Base-by-base conservation (phyloP, 75 land plant species). In the Azolla pinnata region DNA sequence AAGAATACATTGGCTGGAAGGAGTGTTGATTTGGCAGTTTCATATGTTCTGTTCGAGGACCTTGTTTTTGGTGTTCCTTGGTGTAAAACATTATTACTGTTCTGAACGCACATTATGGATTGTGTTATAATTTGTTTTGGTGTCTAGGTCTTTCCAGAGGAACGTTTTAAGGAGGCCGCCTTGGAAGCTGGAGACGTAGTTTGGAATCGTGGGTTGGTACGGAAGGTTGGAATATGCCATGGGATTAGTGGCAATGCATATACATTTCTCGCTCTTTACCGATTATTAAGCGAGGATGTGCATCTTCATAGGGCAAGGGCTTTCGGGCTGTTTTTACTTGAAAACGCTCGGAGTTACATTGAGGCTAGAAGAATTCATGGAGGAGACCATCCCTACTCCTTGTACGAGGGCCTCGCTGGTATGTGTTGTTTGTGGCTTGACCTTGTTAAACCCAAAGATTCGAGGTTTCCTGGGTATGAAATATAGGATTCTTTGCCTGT, bases 151-250 rank as follows among this genome's bases (percentile, higher is more conserved):
- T 78, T 74, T 65, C 72, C 81, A 18, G 78, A 83, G 17, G 58
- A 62, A n/a, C 84, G 65, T 3, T 87, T 87, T 38, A 68, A 63
- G n/a, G 67, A 78, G 59, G 87, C 91, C 1, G 87, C 91, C 26
- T 58, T 81, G 25, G 91, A 83, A 48, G 91, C 91, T 5, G 87
- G 80, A 21, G 91, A 87, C 29, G 81, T 83, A 12, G 86, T 87
- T 4, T 83, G 87, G 91, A 81, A 75, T 49, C 75, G 64, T 23
- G 91, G 91, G 5, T 58, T 83, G 48, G 52, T 80, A 54, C 57
- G 72, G 64, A 78, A 79, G 44, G 67, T 83, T 26, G 87, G 91
- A 31, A 69, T 87, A 19, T 76, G 76, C 44, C 84, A 87, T 64
- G 91, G 87, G 17, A 49, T 78, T 10, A 68, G 77, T 45, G 91